Evolutionary conservation across 495 filamentous ascomycete species (phyloP), one percentile per base, ranked within the genome.

Genomic region (Sporormia fimetaria): DNA sequence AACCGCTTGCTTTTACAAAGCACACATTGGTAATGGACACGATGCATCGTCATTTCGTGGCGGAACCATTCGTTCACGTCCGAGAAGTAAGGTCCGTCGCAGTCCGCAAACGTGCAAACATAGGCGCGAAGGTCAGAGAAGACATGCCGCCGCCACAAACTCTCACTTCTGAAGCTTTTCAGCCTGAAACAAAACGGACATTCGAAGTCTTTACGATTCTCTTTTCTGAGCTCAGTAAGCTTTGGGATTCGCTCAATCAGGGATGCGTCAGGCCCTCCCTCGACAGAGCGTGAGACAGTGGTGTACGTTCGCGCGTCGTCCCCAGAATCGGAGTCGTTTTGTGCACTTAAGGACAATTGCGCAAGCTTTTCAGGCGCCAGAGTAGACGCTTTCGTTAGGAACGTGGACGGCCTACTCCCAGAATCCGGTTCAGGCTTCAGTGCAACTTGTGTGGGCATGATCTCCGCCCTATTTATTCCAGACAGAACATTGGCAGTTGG

Each of bases 121-220:
- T 62, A 64, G n/a, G 58, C 30, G 31, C 48, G 50, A n/a, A 64
- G 50, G 16, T 64, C 61, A 11, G 36, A 42, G 21, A 58, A 56
- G 17, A 57, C 56, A 41, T 62, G 61, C 12, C 42, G 52, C 44
- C 39, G 30, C 57, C 55, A 60, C n/a, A 36, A 27, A 17, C 39
- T 33, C 21, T 54, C 47, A 3, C 14, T 35, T 5, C 22, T 28
- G 31, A 59, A 55, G 10, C 42, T 37, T 37, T 60, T 47, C 9
- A 59, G 29, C 3, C 41, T 48, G 34, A 45, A 57, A 31, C 60
- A 63, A 20, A 61, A 55, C 1, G 60, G 60, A 33, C 60, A 63
- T 39, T 61, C 55, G n/a, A 49, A 18, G 12, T 42, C 43, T 32
- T 38, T 45, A 11, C 25, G 31, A 14, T 1, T 1, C 16, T 6